Base-by-base conservation (phyloP, 23 red algal genomes). In the Pyropia haitanensis region DNA sequence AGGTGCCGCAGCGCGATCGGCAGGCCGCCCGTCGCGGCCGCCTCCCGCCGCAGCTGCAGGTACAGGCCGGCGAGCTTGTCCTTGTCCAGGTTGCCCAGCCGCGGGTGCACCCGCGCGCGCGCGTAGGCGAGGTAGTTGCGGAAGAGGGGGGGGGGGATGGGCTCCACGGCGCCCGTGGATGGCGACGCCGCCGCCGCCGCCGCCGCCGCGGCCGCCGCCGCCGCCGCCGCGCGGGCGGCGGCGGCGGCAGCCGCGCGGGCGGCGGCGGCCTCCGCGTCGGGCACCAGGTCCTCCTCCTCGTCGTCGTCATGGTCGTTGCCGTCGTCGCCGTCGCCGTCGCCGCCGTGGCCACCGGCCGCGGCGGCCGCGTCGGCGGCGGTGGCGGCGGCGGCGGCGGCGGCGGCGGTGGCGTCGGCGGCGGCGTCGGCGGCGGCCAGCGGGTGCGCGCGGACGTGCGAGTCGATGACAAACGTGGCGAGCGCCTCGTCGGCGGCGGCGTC, bases 1-100 rank as follows among this genome's bases (percentile, higher is more conserved):
- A 98, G 76, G 75, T 98, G 94, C 14, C 94, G 86, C 64, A 98
- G 67, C 23, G 94, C 85, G 33, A 98, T 98, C 0, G 94, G 94
- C 78, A 98, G 75, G 26, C 94, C 94, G 25, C 94, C 94, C 16
- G 79, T 85, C 14, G 82, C 78, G 61, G 82, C 72, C 10, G 94
- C 91, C 61, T 98, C 94, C 9, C 63, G 65, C 6, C 94, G 78
- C 32, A 98, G 59, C 10, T 98, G 80, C n/a, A 98, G 80, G 80
- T 98, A 98, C 9, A 98, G 52, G 7, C 69, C 22, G 15, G 82
- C 63, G 52, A 98, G 65, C 67, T 98, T 98, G 49, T 90, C 81
- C 77, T 91, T 78, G 53, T 98, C 94, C 61, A 98, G 72, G 66
- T 98, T 77, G 15, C 54, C 66, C 51, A 98, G 65, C 70, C 86